A percentile compares a stretch with the other conserved stretches of the same genome.
Evolutionary conservation across 768 basidiomycete genomes (phyloP).

Genomic region (Amyloporia xantha): DNA sequence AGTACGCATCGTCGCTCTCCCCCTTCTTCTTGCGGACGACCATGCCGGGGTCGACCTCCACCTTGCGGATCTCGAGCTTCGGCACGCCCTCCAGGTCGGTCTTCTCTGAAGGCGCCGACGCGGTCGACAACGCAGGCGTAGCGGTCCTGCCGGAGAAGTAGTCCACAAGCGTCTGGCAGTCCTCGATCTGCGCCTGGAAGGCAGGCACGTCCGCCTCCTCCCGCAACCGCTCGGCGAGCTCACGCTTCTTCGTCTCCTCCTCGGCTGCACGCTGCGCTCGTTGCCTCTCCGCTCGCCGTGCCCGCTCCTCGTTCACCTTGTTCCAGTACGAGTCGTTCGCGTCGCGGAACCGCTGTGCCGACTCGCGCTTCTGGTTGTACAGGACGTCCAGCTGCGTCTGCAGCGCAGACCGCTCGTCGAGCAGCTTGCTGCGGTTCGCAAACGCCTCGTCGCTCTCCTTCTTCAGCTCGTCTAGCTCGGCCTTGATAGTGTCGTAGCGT

Average conservation of each 20-base stretch:
- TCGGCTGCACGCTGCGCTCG: conserved; percentile 71
- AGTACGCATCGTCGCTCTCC: conserved; percentile 77
- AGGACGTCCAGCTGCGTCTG: conserved; percentile 65
- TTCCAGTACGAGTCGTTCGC: conserved; percentile 75
- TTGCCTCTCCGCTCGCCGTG: conserved; percentile 69
- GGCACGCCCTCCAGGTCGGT: conserved; percentile 57
- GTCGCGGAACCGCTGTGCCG: conserved; percentile 64
- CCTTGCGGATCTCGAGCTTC: conserved; percentile 78
- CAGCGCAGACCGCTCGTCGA: conserved; percentile 77
- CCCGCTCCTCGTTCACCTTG: conserved; percentile 86
- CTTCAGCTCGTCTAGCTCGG: conserved; percentile 81
- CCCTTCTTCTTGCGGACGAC: conserved; percentile 89
- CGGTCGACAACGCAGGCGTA: conserved; percentile 37
- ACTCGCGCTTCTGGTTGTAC: conserved; percentile 72
- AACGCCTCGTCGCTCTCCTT: conserved; percentile 82
- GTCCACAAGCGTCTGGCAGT: conserved; percentile 90
- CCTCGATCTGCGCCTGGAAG: conserved; percentile 89
- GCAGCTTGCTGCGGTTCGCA: conserved; percentile 73
- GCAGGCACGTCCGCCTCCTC: conserved; percentile 91
- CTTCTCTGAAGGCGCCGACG: conserved; percentile 31
- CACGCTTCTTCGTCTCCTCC: conserved; percentile 74
- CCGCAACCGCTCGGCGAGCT: conserved; percentile 69
- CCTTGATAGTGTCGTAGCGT: conserved; percentile 73
- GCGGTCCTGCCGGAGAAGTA: conserved; percentile 65
- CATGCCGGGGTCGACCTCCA: conserved; percentile 56